These are phyloP conservation scores for Pseudoturritis turrita DNA, from an alignment of 345 rosid species.

Conservation along the genomic window DNA sequence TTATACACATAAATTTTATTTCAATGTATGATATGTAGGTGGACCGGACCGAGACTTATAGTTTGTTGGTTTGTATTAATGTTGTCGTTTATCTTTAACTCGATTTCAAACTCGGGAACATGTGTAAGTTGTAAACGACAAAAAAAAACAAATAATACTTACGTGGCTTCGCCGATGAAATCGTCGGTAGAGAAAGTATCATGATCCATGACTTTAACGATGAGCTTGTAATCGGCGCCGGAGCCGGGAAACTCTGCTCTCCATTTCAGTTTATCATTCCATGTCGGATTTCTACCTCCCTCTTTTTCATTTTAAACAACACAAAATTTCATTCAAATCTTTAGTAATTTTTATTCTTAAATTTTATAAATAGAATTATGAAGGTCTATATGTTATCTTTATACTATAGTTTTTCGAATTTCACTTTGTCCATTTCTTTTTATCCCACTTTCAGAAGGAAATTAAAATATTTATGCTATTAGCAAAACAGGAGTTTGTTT, in stretches of 20 bases:
- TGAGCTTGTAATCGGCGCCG: conserved; percentile 52
- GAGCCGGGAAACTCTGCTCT: conserved; percentile 77
- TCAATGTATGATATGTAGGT: no score
- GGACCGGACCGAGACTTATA: no score
- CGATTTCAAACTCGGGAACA: no score
- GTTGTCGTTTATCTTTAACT: no score
- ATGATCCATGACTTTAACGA: conserved; percentile 75
- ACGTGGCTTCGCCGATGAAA: conserved; percentile 69
- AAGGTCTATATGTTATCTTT: neutral
- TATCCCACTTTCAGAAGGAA: no score
- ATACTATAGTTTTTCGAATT: no score
- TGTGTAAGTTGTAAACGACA: no score
- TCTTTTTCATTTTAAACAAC: conserved; percentile 1
- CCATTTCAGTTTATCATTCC: conserved; percentile 70
- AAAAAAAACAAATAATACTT: neutral
- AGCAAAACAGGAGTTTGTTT: neutral
- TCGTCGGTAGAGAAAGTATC: conserved; percentile 78
- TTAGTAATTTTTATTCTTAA: neutral
- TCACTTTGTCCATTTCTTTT: no score
- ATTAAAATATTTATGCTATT: neutral
- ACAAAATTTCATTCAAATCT: neutral
- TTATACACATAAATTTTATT: no score
- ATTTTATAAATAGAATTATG: neutral
- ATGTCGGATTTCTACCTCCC: conserved; percentile 46
- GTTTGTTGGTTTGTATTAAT: no score